Evolutionary conservation across 2,329 filamentous ascomycete species (phyloP).

Genomic region (Arthrinium phaeospermum): DNA sequence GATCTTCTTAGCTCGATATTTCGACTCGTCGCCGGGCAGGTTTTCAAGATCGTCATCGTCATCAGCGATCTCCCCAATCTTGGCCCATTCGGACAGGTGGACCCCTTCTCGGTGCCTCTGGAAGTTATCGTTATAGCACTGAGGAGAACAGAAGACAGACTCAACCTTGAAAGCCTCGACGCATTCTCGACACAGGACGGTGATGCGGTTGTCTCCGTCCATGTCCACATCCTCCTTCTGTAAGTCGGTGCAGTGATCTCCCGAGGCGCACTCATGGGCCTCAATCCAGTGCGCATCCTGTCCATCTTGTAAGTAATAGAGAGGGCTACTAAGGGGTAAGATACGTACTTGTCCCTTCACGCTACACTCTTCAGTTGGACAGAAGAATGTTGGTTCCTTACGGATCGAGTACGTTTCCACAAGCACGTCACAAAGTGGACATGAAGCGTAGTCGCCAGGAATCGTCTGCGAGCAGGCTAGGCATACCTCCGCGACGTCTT

Average conservation of each 20-base stretch:
- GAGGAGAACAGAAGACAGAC: conserved; percentile 48
- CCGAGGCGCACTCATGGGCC: conserved; percentile 49
- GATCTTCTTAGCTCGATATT: conserved; percentile 35
- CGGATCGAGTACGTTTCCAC: conserved; percentile 42
- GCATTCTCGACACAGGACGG: conserved; percentile 51
- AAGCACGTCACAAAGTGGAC: conserved; percentile 52
- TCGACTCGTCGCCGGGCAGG: conserved; percentile 31
- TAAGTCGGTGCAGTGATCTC: conserved; percentile 46
- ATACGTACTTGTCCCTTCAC: conserved; percentile 48
- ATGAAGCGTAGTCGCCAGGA: conserved; percentile 46
- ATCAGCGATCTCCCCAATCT: conserved; percentile 32
- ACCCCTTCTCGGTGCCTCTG: conserved; percentile 44
- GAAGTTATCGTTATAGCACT: conserved; percentile 50
- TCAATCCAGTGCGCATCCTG: conserved; percentile 47
- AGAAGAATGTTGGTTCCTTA: conserved; percentile 49
- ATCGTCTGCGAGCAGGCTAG: conserved; percentile 44
- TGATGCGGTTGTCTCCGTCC: conserved; percentile 37
- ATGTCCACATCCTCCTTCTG: conserved; percentile 48
- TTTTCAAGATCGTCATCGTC: conserved; percentile 35
- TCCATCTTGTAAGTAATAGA: conserved; percentile 32
- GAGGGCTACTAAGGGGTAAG: neutral
- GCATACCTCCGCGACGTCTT: conserved; percentile 45
- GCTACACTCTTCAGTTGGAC: conserved; percentile 47
- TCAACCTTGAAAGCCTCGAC: conserved; percentile 42
- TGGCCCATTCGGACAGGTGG: conserved; percentile 38